Evolutionary conservation across 2,329 filamentous ascomycete genomes (phyloP), one percentile per base, ranked within the genome.

Genomic region (Fonsecaea pugnacius): DNA sequence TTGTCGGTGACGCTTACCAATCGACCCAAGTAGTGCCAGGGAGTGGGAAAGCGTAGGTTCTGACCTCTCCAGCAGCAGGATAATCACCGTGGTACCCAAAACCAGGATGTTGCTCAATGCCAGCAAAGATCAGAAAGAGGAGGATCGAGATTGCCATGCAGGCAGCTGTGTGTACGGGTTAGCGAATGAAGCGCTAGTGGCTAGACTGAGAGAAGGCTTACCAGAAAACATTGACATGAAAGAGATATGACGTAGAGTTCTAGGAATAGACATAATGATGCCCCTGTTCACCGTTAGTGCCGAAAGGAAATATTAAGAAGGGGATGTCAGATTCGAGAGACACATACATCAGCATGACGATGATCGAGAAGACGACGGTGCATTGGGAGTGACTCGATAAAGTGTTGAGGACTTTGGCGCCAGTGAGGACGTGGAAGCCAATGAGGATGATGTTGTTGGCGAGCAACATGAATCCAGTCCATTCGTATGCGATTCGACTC

Each of bases 301-400:
- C 24, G n/a, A 1, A 96, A 96, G 65, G 93, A 87, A 12, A 91
- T 88, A 1, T 92, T 91, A 35, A 96, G 79, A 32, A 96, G 92
- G 0, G 92, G 95, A 67, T 96, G 79, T 76, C 96, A 96, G 3
- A 93, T 97, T 78, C 96, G 96, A 67, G 79, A 0, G 93, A 92
- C 24, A 48, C 43, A 5, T 48, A 48, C 43, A 83, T 81, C 4
- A 83, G 59, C 18, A 71, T 78, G 2, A 71, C 73, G 65, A 83
- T 83, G 21, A 82, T 75, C 0, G 77, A 78, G 72, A 83, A 83
- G 18, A 81, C 71, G 4, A 82, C 80, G 0, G 81, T 83, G 71
- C 81, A 83, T 40, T 76, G 71, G 3, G 79, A 78, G 70, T 83
- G 81, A 64, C 80, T 79, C 1, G 78, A 80, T 0, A 83, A 74